Evolutionary conservation across 2,329 filamentous ascomycete species (phyloP).

Genomic region (Trichophyton equinum): DNA sequence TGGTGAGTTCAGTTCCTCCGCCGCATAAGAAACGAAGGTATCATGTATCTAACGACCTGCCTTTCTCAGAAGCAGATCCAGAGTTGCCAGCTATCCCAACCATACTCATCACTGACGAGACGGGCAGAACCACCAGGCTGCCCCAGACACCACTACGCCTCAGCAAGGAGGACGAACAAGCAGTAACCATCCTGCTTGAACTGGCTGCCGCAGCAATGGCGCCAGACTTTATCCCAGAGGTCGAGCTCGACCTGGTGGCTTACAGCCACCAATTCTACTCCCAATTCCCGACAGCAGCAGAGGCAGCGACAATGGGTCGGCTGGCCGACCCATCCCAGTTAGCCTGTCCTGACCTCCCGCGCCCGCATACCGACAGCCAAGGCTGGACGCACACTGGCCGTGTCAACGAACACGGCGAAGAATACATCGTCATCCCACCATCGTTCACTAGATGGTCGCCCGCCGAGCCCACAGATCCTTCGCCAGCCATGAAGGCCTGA

Average conservation of each 20-base stretch:
- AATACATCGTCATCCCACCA: neutral
- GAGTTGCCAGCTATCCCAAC: neutral
- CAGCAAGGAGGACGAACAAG: constrained; percentile 12
- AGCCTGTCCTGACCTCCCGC: constrained; percentile 14
- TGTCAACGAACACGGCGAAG: constrained; percentile 15
- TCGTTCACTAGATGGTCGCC: neutral
- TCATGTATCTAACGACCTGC: neutral
- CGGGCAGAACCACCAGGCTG: neutral
- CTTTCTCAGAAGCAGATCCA: neutral
- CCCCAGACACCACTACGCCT: constrained; percentile 1
- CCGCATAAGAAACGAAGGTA: too few species aligned
- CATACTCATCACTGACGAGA: neutral
- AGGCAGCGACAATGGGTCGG: neutral
- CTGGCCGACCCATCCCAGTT: constrained; percentile 8
- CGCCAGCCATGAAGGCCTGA: neutral
- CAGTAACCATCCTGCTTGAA: constrained; percentile 14
- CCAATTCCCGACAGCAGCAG: neutral
- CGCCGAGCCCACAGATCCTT: neutral
- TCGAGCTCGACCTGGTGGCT: constrained; percentile 12
- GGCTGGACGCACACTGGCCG: constrained; percentile 23
- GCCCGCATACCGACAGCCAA: constrained; percentile 20
- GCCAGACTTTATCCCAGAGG: constrained; percentile 12
- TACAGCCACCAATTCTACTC: constrained; percentile 11
- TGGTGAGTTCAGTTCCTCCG: neutral
- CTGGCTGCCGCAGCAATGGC: constrained; percentile 14